Base-by-base conservation (phyloP, 1,284 basidiomycete species). In the Omphalotus olearius region DNA sequence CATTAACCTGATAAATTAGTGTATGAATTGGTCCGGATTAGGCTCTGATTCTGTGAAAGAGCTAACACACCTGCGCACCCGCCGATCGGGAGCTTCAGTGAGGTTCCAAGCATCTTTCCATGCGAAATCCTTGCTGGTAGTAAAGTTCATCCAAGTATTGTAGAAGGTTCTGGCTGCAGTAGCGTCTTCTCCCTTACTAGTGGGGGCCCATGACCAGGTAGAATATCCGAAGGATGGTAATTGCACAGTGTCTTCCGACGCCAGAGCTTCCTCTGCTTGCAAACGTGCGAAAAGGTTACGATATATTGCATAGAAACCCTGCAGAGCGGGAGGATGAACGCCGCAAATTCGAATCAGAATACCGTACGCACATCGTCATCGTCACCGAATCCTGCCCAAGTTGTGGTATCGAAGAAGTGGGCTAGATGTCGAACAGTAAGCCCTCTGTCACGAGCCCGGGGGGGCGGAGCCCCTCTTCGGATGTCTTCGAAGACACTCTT, bases 301-400 rank as follows among this genome's bases (percentile, higher is more conserved):
- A 66, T 94, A 99, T 6, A 98, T 83, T 0, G 88, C 85, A 67
- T 83, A 99, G 73, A 98, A 99, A 41, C 92, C 82, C 91, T 97
- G 54, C 0, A 40, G 40, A 48, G 17, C 42, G 20, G 50, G 17
- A 33, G 10, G 56, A 37, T 37, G 37, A 46, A 38, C 33, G 41
- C 30, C 39, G 26, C 41, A 51, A 18, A 18, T 6, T 39, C 9
- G 49, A 17, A 37, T 30, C 50, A 18, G 45, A 16, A 50, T 33
- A 4, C 36, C 13, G 43, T 35, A 61, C 81, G 50, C 63, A 92
- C 92, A 56, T 87, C 79, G 23, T 79, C 75, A 6, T 74, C 72
- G 61, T 94, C 90, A 60, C 85, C 83, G 62, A 87, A 83, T 35
- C 76, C 81, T 47, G 78, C 67, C 78, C 88, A 94, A 33, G 89